Percentiles rank a stretch among this genome's conserved stretches.
Evolutionary conservation across 2,329 filamentous ascomycete species (phyloP).

Genomic region (Trichoderma cornu-damae): DNA sequence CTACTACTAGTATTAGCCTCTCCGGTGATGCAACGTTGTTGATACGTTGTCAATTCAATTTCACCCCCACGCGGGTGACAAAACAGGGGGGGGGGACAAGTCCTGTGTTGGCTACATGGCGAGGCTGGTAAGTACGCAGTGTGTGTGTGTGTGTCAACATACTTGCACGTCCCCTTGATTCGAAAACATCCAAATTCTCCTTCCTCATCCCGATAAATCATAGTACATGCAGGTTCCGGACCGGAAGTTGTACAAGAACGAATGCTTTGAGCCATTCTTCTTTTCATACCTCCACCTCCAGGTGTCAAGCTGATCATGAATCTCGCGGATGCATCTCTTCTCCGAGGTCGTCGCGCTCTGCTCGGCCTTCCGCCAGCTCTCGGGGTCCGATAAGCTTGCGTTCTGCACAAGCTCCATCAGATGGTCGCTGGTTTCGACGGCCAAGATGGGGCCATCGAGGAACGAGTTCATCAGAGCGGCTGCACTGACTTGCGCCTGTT

Average conservation of each 20-base stretch:
- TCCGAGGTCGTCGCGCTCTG: conserved; percentile 72
- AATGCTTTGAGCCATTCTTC: conserved; percentile 57
- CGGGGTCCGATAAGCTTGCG: conserved; percentile 71
- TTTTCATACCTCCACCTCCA: conserved; percentile 56
- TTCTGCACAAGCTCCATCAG: conserved; percentile 70
- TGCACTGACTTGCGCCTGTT: conserved; percentile 61
- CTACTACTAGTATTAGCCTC: too few species aligned
- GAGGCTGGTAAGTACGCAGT: too few species aligned
- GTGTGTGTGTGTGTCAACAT: too few species aligned
- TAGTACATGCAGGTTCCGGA: conserved; percentile 82
- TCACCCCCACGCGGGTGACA: too few species aligned
- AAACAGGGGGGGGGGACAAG: too few species aligned
- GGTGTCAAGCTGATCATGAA: conserved; percentile 67
- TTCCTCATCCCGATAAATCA: conserved; percentile 54
- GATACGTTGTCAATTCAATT: too few species aligned
- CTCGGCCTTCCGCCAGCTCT: conserved; percentile 77
- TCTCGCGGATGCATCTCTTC: conserved; percentile 74
- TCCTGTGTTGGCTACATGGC: too few species aligned
- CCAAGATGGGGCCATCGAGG: conserved; percentile 72
- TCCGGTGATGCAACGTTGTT: not conserved
- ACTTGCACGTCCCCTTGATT: too few species aligned
- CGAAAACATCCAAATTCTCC: too few species aligned
- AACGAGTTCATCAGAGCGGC: conserved; percentile 64
- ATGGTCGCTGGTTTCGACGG: conserved; percentile 81
- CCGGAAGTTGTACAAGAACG: conserved; percentile 88